These are phyloP conservation scores for Rutstroemia sp. DNA, from an alignment of 2,329 filamentous ascomycete genomes.

Conservation along the genomic window DNA sequence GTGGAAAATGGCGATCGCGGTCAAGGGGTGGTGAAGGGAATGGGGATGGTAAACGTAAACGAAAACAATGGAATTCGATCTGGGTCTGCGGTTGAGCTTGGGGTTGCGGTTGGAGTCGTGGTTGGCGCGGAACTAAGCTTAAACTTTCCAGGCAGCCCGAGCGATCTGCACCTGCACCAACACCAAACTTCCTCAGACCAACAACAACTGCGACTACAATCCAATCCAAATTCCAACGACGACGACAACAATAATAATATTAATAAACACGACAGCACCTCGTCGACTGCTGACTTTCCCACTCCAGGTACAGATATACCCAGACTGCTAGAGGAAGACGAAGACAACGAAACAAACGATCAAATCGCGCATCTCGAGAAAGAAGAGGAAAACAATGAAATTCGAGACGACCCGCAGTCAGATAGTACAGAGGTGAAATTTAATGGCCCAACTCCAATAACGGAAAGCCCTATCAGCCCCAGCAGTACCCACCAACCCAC, in stretches of 20 bases:
- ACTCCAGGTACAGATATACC: slow-evolving; percentile 27
- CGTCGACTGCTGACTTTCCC: slow-evolving; percentile 22
- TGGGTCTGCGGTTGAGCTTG: neutral
- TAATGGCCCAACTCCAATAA: neutral
- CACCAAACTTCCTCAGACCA: slow-evolving; percentile 8
- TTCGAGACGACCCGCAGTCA: neutral
- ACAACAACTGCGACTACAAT: neutral
- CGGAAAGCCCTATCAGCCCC: slow-evolving; percentile 5
- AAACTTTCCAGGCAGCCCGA: slow-evolving; percentile 4
- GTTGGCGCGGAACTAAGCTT: slow-evolving; percentile 6
- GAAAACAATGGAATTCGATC: neutral
- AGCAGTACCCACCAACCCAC: neutral
- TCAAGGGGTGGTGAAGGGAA: neutral
- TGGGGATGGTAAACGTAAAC: neutral
- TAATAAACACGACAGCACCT: slow-evolving; percentile 23
- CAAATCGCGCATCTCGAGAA: neutral
- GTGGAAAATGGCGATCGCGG: neutral
- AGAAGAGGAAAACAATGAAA: slow-evolving; percentile 1
- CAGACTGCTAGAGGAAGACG: slow-evolving; percentile 18
- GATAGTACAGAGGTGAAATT: slow-evolving; percentile 5
- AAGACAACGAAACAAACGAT: neutral
- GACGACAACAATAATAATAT: neutral
- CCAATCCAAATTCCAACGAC: neutral
- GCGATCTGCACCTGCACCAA: slow-evolving; percentile 15
- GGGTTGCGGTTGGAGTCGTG: neutral